These are phyloP conservation scores for Apiospora aurea DNA, from an alignment of 2,329 filamentous ascomycete species.

Conservation along the genomic window DNA sequence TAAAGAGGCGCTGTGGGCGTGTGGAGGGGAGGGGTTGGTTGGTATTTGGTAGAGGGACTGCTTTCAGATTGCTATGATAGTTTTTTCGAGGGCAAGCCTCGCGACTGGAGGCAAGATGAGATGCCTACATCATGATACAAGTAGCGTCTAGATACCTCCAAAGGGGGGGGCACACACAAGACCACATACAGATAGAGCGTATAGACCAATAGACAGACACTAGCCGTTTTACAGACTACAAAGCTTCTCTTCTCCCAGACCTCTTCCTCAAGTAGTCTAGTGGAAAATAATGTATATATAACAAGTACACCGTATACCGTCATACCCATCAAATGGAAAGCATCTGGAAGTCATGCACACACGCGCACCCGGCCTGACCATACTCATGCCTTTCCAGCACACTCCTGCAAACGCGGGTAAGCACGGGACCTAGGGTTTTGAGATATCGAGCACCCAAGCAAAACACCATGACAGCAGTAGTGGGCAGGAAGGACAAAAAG, in stretches of 20 bases:
- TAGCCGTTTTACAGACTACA: not conserved
- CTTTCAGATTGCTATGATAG: not conserved
- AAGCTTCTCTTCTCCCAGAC: not conserved
- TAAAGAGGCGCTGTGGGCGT: conserved; percentile 31
- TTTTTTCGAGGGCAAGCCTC: not conserved
- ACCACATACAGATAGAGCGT: not conserved
- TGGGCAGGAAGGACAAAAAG: too few species aligned
- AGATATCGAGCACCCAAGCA: not conserved
- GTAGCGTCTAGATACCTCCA: not conserved
- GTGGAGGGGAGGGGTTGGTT: not conserved
- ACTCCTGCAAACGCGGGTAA: not conserved
- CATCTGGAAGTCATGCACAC: not conserved
- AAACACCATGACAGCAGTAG: too few species aligned
- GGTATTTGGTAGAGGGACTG: not conserved
- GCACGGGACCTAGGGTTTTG: not conserved
- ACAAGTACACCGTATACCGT: not conserved
- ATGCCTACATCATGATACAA: not conserved
- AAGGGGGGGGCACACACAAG: not conserved
- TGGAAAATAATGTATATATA: not conserved
- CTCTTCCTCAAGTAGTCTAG: not conserved
- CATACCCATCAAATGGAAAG: not conserved
- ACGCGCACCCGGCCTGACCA: not conserved
- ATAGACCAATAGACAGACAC: not conserved
- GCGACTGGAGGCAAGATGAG: not conserved
- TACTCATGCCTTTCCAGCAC: not conserved